Evolutionary conservation across 768 basidiomycete genomes (phyloP).

Genomic region (Tremella yokohamensis): DNA sequence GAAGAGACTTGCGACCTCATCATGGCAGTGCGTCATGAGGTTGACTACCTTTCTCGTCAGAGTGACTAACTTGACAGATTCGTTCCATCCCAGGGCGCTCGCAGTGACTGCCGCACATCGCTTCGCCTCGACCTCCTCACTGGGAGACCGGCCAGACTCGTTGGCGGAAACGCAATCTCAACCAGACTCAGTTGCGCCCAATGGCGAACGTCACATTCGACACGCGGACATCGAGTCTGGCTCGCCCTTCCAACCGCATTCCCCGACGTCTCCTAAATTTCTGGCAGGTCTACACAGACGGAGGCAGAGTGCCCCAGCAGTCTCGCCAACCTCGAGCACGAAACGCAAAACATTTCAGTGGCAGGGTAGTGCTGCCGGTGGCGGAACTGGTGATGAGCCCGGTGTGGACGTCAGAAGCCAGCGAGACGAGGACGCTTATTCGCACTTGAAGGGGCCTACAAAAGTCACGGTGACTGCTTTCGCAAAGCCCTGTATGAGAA

Average conservation of each 20-base stretch:
- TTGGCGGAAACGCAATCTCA: neutral
- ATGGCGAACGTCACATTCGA: neutral
- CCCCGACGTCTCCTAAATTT: no score
- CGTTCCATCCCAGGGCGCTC: slow-evolving; percentile 7
- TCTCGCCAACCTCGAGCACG: slow-evolving; percentile 9
- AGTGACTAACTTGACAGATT: neutral
- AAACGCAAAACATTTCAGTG: slow-evolving; percentile 26
- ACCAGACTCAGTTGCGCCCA: neutral
- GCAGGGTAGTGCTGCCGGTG: slow-evolving; percentile 22
- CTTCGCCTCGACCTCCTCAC: neutral
- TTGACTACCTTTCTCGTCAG: no score
- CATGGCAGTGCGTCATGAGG: no score
- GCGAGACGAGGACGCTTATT: slow-evolving; percentile 46
- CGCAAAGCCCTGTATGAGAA: neutral
- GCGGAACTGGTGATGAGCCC: slow-evolving; percentile 48
- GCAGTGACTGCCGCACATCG: slow-evolving; percentile 12
- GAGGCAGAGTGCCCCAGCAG: neutral
- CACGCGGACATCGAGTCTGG: neutral
- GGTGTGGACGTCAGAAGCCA: slow-evolving; percentile 48
- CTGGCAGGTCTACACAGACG: no score
- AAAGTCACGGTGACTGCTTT: slow-evolving; percentile 38
- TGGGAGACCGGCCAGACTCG: neutral
- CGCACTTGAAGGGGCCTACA: slow-evolving; percentile 33
- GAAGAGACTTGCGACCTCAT: no score
- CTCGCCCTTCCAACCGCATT: no score